Evolutionary conservation across 345 rosid genomes (phyloP), one percentile per base, ranked within the genome.

Genomic region (Populus simonii): DNA sequence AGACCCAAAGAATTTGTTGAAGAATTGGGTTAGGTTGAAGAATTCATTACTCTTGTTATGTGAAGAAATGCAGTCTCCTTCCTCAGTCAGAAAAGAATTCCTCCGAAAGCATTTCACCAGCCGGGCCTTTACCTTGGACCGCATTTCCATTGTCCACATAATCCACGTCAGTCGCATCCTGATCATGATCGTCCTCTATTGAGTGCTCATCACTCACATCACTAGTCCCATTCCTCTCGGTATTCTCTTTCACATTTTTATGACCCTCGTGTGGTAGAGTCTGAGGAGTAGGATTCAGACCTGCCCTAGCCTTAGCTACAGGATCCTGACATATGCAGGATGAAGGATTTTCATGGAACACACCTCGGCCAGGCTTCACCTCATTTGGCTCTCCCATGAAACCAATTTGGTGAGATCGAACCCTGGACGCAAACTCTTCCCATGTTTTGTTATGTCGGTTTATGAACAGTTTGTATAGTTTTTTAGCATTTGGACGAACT

Each of bases 331-430:
- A 95, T 74, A 95, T 88, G 86, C 97, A 95, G 49, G 92, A 82
- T 73, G 86, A 36, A 51, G 99, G 99, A 66, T 93, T 93, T 87
- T 92, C 97, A 63, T 95, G 97, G 80, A 95, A 93, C 84, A 89
- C 96, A 0, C 99, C 98, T 20, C 80, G 83, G 38, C 92, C 97
- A 36, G 92, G 93, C 80, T 85, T 94, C 72, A 84, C 76, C 83
- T 93, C 98, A 51, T 90, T 88, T 77, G 98, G 92, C 66, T 84
- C 94, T 78, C 98, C 98, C 95, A 92, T 90, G 90, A 89, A 92
- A 16, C 98, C 98, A 51, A 84, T 84, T 82, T 94, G 98, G 79
- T 76, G 75, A 43, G 75, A 78, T 53, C 82, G 80, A 59, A 94
- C 89, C 80, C 75, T 89, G 0, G 89, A 89, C 5, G 93, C 80